Evolutionary conservation across 177 flowering plant genomes (phyloP), one percentile per base, ranked within the genome.

Genomic region (Tripterygium wilfordii): DNA sequence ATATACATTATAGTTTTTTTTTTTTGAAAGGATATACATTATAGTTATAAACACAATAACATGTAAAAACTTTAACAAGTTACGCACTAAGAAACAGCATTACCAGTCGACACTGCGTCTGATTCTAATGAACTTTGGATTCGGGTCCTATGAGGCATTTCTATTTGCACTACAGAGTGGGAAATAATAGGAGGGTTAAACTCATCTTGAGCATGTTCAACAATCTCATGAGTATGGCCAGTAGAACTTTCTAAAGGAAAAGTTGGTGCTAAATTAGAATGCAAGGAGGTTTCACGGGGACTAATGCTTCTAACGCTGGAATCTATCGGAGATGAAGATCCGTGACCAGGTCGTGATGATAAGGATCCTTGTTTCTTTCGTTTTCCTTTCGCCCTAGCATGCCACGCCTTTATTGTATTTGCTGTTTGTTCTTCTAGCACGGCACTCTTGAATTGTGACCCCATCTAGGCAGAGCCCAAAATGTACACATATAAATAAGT

Each of bases 361-460:
- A n/a, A 36, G n/a, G 5, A 21, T 31, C 51, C 5, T 26, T 15
- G 0, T 59, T 38, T 36, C 52, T 63, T 32, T 60, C 72, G 65
- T 49, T 60, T 51, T 69, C 75, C 33, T 73, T 15, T 67, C 53
- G 68, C 77, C 0, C 26, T 63, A 1, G 43, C 51, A 17, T 78
- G 78, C 88, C 88, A 76, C 35, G 66, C 50, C 49, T 56, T 82
- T 53, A 82, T 36, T 1, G 31, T 60, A 26, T 53, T 61, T 3
- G 58, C 42, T 15, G 74, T 75, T 35, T 79, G 62, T 22, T 72
- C 69, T 47, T 75, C 78, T 8, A 82, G 53, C 20, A 64, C 63
- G 10, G 74, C 66, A 18, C 58, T 64, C 52, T 82, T 82, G 60
- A 39, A 77, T 12, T 62, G 67, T 19, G 89, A 70, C 10, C 89